Evolutionary conservation across 176 grass and related monocot species (phyloP).

Genomic region (Juncus inflexus): DNA sequence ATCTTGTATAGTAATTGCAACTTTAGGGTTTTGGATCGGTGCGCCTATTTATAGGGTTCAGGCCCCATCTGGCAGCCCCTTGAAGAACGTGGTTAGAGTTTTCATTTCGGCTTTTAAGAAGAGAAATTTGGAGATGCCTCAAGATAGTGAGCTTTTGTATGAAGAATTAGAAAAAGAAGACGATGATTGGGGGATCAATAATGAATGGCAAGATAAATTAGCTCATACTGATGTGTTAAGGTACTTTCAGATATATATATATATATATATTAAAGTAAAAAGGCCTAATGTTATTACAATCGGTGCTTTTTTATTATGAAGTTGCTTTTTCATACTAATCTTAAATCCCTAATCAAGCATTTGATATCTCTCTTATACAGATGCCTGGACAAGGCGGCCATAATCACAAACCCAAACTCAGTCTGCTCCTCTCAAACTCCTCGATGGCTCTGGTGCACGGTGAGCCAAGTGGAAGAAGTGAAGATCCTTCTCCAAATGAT

Average conservation of each 20-base stretch:
- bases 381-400: constrained; percentile 45
- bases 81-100: constrained; percentile 52
- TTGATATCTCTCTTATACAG: constrained; percentile 8
- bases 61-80: constrained; percentile 44
- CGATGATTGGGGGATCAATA: constrained; percentile 17
- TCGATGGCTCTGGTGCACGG: constrained; percentile 42
- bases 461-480: constrained; percentile 62
- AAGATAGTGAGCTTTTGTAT: constrained; percentile 3
- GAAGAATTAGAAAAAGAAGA: constrained; percentile 1
- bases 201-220: constrained; percentile 42
- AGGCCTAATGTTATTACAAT: neutral
- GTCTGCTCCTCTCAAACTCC: neutral
- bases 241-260: neutral
- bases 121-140: constrained; percentile 7
- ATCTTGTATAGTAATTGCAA: constrained; percentile 38
- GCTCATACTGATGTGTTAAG: neutral
- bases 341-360: constrained; percentile 1
- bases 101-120: constrained; percentile 41
- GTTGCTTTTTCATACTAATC: neutral
- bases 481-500: constrained; percentile 60
- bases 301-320: neutral
- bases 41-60: constrained; percentile 43
- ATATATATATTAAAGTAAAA: neutral
- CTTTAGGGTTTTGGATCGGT: constrained; percentile 42
- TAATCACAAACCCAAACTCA: neutral